A percentile compares a stretch with the other conserved stretches of the same genome.
phyloP scores from a whole-genome alignment of 2,329 filamentous ascomycete species.

The Pseudophaeomoniella oleicola region DNA sequence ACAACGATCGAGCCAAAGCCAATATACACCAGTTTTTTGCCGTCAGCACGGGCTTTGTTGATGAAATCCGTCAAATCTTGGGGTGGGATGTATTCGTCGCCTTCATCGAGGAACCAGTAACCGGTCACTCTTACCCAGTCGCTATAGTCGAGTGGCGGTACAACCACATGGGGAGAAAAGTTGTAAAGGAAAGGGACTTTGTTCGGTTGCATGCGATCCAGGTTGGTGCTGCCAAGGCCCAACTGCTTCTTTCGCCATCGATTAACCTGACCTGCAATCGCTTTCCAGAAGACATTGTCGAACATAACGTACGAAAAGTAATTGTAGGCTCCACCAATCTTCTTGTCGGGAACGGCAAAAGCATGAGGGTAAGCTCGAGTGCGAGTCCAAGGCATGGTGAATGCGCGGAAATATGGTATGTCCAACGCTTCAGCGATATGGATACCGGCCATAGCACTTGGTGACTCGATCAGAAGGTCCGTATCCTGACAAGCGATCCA shows the following conservation, averaged over 20 bases:
- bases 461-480: conserved; percentile 86
- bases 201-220: conserved; percentile 88
- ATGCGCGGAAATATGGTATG: conserved; percentile 93
- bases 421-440: conserved; percentile 88
- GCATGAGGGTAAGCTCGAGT: conserved; percentile 93
- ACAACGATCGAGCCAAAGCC: conserved; percentile 96
- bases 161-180: conserved; percentile 87
- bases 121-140: conserved; percentile 97
- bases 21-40: conserved; percentile 89
- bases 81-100: conserved; percentile 53
- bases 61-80: conserved; percentile 69
- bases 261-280: conserved; percentile 82
- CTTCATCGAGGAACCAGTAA: conserved; percentile 93
- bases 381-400: conserved; percentile 97
- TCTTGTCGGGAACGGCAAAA: conserved; percentile 82
- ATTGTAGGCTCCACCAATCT: conserved; percentile 92
- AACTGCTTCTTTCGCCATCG: conserved; percentile 75
- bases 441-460: conserved; percentile 92
- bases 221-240: conserved; percentile 60
- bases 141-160: conserved; percentile 83
- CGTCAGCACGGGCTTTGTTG: conserved; percentile 60
- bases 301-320: conserved; percentile 93
- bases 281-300: conserved; percentile 92
- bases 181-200: conserved; percentile 98
- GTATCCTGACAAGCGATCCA: conserved; percentile 74